A percentile compares a stretch with the other conserved stretches of the same genome.
These are phyloP conservation scores for Pulveroboletus sp. DNA, from an alignment of 768 basidiomycete species.

Conservation along the genomic window DNA sequence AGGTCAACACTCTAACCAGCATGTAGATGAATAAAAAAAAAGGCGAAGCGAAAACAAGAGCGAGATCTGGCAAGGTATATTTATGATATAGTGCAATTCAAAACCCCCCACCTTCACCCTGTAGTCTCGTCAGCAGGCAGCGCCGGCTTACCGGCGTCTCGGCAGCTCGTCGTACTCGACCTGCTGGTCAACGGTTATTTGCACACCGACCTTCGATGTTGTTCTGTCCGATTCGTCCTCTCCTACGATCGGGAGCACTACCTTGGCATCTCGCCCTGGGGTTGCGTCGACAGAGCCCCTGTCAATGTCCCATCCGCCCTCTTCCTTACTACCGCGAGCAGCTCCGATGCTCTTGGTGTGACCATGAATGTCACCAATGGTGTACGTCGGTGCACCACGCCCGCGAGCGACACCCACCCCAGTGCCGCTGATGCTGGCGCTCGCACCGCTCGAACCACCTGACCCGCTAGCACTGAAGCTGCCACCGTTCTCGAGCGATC, in stretches of 20 bases:
- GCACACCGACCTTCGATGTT: conserved; percentile 41
- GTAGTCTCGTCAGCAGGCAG: background rate
- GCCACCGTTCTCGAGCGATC: conserved; percentile 68
- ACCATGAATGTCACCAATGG: conserved; percentile 46
- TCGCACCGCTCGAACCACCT: conserved; percentile 42
- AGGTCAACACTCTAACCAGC: conserved; percentile 1
- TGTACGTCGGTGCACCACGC: conserved; percentile 27
- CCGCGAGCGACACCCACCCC: conserved; percentile 25
- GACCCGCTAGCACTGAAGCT: conserved; percentile 56
- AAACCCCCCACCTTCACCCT: background rate
- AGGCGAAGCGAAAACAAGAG: background rate
- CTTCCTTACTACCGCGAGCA: conserved; percentile 37
- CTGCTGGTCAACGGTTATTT: conserved; percentile 54
- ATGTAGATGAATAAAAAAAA: background rate
- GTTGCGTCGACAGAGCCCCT: conserved; percentile 39
- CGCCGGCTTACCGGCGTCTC: conserved; percentile 11
- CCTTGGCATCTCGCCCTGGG: conserved; percentile 33
- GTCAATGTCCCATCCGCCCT: conserved; percentile 33
- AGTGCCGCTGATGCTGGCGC: conserved; percentile 33
- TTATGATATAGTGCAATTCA: background rate
- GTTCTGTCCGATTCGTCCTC: conserved; percentile 24
- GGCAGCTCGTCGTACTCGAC: conserved; percentile 43
- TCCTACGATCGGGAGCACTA: conserved; percentile 30
- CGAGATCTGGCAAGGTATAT: background rate
- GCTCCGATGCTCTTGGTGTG: conserved; percentile 49